Evolutionary conservation across 805 yeast species (phyloP).

Genomic region (Candida maesae): DNA sequence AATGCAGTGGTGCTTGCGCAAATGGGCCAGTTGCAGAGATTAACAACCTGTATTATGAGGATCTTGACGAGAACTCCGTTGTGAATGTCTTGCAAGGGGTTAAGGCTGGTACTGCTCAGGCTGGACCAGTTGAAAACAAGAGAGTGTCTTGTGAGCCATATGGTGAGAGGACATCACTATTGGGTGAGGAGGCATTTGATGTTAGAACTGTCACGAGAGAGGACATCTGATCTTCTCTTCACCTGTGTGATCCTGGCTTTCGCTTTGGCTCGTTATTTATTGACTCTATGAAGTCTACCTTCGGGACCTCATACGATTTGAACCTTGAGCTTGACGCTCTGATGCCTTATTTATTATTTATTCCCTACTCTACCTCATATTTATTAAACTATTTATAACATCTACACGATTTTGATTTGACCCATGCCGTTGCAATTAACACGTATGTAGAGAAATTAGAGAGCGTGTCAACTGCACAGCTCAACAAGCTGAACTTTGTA

Average conservation of each 20-base stretch:
- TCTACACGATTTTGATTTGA: too few relatives aligned
- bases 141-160: slow-evolving; percentile 76
- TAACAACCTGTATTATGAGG: slow-evolving; percentile 81
- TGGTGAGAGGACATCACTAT: slow-evolving; percentile 62
- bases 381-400: not conserved
- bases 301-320: too few relatives aligned
- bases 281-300: not conserved
- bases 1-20: slow-evolving; percentile 89
- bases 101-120: slow-evolving; percentile 54
- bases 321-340: too few relatives aligned
- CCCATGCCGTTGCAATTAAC: too few relatives aligned
- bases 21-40: slow-evolving; percentile 87
- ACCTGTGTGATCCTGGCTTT: not conserved
- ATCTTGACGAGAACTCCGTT: slow-evolving; percentile 65
- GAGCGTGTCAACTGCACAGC: too few relatives aligned
- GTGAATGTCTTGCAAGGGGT: slow-evolving; percentile 58
- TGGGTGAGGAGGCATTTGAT: slow-evolving; percentile 60
- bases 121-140: slow-evolving; percentile 64
- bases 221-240: slow-evolving; percentile 44
- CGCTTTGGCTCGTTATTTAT: not conserved
- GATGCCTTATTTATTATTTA: slow-evolving; percentile 1
- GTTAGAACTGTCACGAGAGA: slow-evolving; percentile 67
- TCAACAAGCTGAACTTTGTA: too few relatives aligned
- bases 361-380: not conserved
- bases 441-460: too few relatives aligned